These are phyloP conservation scores for Pestalotiopsis sp. DNA, from an alignment of 2,329 filamentous ascomycete species.

Conservation along the genomic window DNA sequence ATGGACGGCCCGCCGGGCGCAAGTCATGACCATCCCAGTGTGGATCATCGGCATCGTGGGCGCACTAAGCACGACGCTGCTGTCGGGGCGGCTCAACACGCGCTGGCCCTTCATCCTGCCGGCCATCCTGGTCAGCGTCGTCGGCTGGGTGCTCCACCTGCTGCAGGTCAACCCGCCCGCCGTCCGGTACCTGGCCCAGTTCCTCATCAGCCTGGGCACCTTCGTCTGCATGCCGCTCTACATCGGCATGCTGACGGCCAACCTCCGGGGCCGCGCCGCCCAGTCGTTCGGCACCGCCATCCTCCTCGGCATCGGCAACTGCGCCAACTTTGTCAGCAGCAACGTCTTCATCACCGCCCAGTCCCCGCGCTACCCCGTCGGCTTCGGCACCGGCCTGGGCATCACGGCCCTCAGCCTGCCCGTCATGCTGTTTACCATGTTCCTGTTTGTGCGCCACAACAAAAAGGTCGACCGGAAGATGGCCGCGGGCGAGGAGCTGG, in stretches of 20 bases:
- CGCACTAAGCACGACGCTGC: conserved; percentile 7
- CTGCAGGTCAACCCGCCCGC: conserved; percentile 6
- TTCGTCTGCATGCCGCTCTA: conserved; percentile 11
- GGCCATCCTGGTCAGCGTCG: conserved; percentile 8
- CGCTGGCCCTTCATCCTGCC: conserved; percentile 12
- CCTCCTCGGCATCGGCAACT: conserved; percentile 10
- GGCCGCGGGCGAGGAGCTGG: conserved; percentile 7
- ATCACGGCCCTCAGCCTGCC: conserved; percentile 5
- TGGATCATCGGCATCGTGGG: conserved; percentile 12
- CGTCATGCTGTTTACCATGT: conserved; percentile 10
- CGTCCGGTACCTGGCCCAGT: conserved; percentile 10
- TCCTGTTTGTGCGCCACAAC: conserved; percentile 4
- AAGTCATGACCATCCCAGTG: conserved; percentile 13
- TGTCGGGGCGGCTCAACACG: conserved; percentile 8
- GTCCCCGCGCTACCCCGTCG: conserved; percentile 7
- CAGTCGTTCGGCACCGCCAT: conserved; percentile 10
- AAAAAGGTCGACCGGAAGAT: conserved; percentile 7
- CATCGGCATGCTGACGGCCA: conserved; percentile 12
- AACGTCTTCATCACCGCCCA: conserved; percentile 12
- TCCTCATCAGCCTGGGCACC: conserved; percentile 8
- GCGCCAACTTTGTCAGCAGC: conserved; percentile 11
- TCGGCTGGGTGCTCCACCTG: conserved; percentile 11
- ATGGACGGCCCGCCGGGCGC: conserved; percentile 5
- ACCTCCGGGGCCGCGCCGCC: conserved; percentile 5
- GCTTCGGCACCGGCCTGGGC: conserved; percentile 5